Percentiles rank a stretch among this genome's conserved stretches.
These are phyloP conservation scores for Zygosaccharomyces kombuchaensis DNA, from an alignment of 805 yeast species.

Conservation along the genomic window DNA sequence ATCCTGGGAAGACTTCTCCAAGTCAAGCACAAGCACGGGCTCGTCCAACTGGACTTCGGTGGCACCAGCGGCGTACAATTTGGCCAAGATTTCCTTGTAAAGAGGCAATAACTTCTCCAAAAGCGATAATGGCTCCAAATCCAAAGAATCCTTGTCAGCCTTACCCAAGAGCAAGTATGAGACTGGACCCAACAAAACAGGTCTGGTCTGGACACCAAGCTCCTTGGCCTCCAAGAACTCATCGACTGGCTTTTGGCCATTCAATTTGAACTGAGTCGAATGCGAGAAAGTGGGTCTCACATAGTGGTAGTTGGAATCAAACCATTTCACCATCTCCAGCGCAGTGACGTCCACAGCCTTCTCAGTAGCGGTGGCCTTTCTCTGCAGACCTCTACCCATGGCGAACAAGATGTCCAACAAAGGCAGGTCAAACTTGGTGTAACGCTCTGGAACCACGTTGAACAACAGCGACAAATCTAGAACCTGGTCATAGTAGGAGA, in stretches of 20 bases:
- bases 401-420: conserved; percentile 93
- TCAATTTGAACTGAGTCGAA: conserved; percentile 92
- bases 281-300: conserved; percentile 98
- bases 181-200: conserved; percentile 94
- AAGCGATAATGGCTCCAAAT: conserved; percentile 86
- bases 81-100: conserved; percentile 81
- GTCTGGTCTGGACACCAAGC: conserved; percentile 94
- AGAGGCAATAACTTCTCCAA: conserved; percentile 89
- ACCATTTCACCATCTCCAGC: conserved; percentile 99
- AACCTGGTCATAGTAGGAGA: conserved; percentile 97
- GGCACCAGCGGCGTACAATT: conserved; percentile 94
- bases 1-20: conserved; percentile 75
- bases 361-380: conserved; percentile 81
- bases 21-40: conserved; percentile 92
- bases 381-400: conserved; percentile 99
- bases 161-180: conserved; percentile 94
- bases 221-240: conserved; percentile 98
- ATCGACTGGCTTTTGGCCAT: conserved; percentile 93
- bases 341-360: conserved; percentile 98
- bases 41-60: conserved; percentile 93
- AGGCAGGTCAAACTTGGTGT: conserved; percentile 84
- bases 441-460: conserved; percentile 96
- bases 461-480: conserved; percentile 86
- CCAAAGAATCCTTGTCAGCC: conserved; percentile 96
- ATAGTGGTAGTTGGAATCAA: conserved; percentile 98